phyloP scores from a whole-genome alignment of 2,329 filamentous ascomycete species.

The Epichloe sibirici region DNA sequence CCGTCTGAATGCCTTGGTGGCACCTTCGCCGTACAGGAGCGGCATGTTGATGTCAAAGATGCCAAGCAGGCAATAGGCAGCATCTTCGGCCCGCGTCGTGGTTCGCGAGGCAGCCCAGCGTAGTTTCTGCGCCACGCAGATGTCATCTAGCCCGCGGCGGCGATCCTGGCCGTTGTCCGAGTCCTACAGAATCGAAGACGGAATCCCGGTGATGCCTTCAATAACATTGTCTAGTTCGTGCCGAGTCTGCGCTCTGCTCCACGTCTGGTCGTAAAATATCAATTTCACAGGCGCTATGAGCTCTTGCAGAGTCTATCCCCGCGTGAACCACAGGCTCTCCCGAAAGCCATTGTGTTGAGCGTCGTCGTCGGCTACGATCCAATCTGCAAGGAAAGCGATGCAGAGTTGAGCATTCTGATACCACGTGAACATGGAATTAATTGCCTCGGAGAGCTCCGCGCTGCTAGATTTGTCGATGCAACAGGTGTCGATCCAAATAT shows the following conservation, averaged over 20 bases:
- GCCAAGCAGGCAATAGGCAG: slow-evolving; percentile 21
- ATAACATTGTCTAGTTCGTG: slow-evolving; percentile 11
- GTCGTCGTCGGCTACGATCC: slow-evolving; percentile 2
- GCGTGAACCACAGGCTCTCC: slow-evolving; percentile 5
- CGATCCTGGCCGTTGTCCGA: slow-evolving; percentile 2
- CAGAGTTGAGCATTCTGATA: slow-evolving; percentile 11
- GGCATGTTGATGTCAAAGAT: slow-evolving; percentile 23
- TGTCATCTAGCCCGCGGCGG: not conserved
- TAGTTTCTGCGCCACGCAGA: slow-evolving; percentile 17
- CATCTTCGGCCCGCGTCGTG: slow-evolving; percentile 19
- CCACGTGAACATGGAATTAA: slow-evolving; percentile 1
- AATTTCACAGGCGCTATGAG: slow-evolving; percentile 13
- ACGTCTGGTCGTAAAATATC: slow-evolving; percentile 15
- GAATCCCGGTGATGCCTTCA: slow-evolving; percentile 13
- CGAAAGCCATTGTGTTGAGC: slow-evolving; percentile 3
- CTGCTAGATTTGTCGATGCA: slow-evolving; percentile 8
- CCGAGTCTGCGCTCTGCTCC: slow-evolving; percentile 11
- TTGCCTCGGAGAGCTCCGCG: not conserved
- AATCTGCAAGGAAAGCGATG: slow-evolving; percentile 10
- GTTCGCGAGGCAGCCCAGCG: slow-evolving; percentile 18
- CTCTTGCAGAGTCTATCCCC: slow-evolving; percentile 8
- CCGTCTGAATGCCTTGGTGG: slow-evolving; percentile 15
- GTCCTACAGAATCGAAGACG: slow-evolving; percentile 9
- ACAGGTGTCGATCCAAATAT: not conserved
- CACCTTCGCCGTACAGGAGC: slow-evolving; percentile 21